Base-by-base conservation (phyloP, 2,329 filamentous ascomycete genomes). In the Aspergillus terreus region DNA sequence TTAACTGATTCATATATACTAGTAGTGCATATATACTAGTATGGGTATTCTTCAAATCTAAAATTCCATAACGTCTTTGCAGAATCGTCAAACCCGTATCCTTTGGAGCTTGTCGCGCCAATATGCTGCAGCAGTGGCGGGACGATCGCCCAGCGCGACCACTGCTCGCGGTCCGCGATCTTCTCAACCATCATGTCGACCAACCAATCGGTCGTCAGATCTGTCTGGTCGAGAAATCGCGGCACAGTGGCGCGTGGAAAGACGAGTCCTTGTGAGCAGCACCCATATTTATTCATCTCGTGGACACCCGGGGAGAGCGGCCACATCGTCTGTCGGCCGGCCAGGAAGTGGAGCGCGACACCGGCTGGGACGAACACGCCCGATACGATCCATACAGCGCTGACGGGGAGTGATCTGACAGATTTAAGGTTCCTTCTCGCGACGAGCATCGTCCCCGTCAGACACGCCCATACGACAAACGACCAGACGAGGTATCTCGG, bases 231-330 rank as follows among this genome's bases (percentile, higher is more conserved):
- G 1, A 54, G 32, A 11, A 58, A 54, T 0, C 14, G 33, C 4
- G 48, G 53, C 4, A 57, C 52, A 23, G 47, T 66, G 63, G 11
- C 19, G 3, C 53, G 53, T 3, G 72, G 71, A 33, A 74, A 76
- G 12, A 75, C 65, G 4, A 76, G 64, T 6, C 64, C 74, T 60
- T 77, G 74, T 4, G 68, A 66, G 50, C 73, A 76, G 56, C 73
- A 76, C 11, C 71, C 73, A 42, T 67, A 74, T 10, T 67, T 57
- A 11, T 70, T 59, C 73, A 76, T 75, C 25, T 63, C 56, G 35
- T 68, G 64, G 4, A 77, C 60, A 9, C 72, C 72, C 2, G 55
- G 44, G 0, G 65, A 53, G 9, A 68, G 62, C 1, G 70, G 70
- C 10, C 65, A 63, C 19, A 74, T 64, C 0, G 71, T 74, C 0